These are phyloP conservation scores for Alternaria infectoria DNA, from an alignment of 2,329 filamentous ascomycete genomes.

Conservation along the genomic window DNA sequence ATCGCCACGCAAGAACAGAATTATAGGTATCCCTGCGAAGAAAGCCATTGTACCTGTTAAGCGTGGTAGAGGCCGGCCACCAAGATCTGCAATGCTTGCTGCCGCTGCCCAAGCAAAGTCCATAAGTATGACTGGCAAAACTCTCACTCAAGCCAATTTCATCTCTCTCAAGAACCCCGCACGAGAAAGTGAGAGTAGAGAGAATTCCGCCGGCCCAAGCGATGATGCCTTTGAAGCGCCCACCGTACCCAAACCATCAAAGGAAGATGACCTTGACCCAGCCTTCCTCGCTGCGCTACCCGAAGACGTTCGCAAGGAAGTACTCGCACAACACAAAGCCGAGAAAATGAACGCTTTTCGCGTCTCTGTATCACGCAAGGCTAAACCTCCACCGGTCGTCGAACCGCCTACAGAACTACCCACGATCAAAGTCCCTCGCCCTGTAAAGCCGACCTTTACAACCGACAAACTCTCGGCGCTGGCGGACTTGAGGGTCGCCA, in stretches of 20 bases:
- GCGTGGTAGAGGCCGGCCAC: constrained; percentile 65
- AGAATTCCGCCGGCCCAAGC: constrained; percentile 23
- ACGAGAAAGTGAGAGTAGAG: constrained; percentile 15
- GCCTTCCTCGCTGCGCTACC: constrained; percentile 84
- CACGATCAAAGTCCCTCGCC: constrained; percentile 55
- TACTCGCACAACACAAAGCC: constrained; percentile 72
- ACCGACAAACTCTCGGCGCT: constrained; percentile 61
- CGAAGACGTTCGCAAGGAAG: constrained; percentile 68
- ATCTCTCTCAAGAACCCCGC: constrained; percentile 50
- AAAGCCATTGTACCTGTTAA: constrained; percentile 66
- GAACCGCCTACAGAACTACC: constrained; percentile 28
- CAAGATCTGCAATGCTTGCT: constrained; percentile 46
- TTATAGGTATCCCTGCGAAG: constrained; percentile 57
- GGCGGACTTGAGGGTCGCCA: constrained; percentile 73
- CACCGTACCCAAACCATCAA: not conserved
- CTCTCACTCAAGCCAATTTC: constrained; percentile 76
- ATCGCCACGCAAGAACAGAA: constrained; percentile 59
- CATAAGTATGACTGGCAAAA: constrained; percentile 35
- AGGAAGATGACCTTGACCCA: constrained; percentile 45
- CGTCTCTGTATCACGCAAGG: constrained; percentile 39
- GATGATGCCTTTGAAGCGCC: constrained; percentile 34
- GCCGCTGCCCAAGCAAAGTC: constrained; percentile 59
- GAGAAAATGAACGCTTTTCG: constrained; percentile 33
- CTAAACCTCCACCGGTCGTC: constrained; percentile 6
- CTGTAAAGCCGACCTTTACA: constrained; percentile 67